phyloP scores from a whole-genome alignment of 345 rosid species.

The Pistacia atlantica region DNA sequence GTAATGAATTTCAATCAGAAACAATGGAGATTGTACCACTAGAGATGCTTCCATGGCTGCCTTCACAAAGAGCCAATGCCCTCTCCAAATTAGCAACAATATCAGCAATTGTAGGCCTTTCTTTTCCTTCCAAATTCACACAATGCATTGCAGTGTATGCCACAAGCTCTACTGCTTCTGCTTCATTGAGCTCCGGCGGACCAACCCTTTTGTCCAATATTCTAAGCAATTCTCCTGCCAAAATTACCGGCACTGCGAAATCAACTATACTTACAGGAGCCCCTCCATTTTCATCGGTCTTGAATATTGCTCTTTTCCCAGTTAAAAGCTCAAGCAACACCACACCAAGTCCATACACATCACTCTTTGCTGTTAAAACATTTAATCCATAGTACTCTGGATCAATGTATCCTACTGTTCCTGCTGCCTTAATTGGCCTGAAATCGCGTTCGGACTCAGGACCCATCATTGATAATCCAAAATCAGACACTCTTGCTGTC shows the following conservation, averaged over 20 bases:
- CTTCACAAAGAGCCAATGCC: slow-evolving; percentile 65
- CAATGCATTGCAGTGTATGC: slow-evolving; percentile 79
- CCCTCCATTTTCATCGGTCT: slow-evolving; percentile 41
- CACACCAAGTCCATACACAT: slow-evolving; percentile 88
- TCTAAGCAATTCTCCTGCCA: slow-evolving; percentile 40
- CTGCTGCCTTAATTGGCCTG: slow-evolving; percentile 71
- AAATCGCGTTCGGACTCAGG: slow-evolving; percentile 49
- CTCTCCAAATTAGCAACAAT: slow-evolving; percentile 71
- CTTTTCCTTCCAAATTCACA: slow-evolving; percentile 69
- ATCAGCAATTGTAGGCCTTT: slow-evolving; percentile 67
- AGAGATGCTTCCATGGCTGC: slow-evolving; percentile 77
- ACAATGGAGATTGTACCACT: slow-evolving; percentile 54
- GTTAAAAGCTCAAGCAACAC: slow-evolving; percentile 79
- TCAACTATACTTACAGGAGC: slow-evolving; percentile 66
- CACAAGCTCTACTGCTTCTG: slow-evolving; percentile 85
- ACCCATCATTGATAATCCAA: slow-evolving; percentile 76
- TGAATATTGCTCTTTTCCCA: slow-evolving; percentile 73
- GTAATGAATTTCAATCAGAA: slow-evolving; percentile 44
- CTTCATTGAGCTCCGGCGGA: slow-evolving; percentile 51
- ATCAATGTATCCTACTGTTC: slow-evolving; percentile 90
- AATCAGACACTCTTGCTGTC: slow-evolving; percentile 86
- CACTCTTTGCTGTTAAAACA: slow-evolving; percentile 80
- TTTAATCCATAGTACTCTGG: slow-evolving; percentile 90
- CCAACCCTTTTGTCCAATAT: slow-evolving; percentile 70
- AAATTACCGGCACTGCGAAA: slow-evolving; percentile 61